phyloP scores from a whole-genome alignment of 1,284 basidiomycete species.

The Neolentinus lepideus region DNA sequence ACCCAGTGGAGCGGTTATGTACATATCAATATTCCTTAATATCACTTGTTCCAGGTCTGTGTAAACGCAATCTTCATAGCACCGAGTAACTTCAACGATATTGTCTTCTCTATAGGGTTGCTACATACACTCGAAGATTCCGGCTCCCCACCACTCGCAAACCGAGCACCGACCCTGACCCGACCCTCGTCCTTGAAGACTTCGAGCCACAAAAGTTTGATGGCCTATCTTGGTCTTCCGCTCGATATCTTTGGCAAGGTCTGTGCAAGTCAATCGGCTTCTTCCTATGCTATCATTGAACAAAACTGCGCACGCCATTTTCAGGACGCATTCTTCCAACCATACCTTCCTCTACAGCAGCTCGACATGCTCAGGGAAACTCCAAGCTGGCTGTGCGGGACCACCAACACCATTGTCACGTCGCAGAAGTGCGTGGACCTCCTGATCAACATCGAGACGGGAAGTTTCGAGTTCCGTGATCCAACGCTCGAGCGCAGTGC shows the following conservation, averaged over 20 bases:
- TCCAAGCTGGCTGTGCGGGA: constrained; percentile 83
- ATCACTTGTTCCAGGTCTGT: constrained; percentile 71
- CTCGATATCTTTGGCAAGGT: constrained; percentile 84
- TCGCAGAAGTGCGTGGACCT: constrained; percentile 91
- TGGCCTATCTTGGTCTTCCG: constrained; percentile 88
- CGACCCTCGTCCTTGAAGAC: constrained; percentile 80
- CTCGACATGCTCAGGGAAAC: constrained; percentile 82
- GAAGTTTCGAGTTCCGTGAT: constrained; percentile 80
- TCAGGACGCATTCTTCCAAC: constrained; percentile 93
- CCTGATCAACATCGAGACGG: constrained; percentile 86
- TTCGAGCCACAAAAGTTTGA: constrained; percentile 86
- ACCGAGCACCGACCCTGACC: constrained; percentile 58
- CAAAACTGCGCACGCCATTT: neutral
- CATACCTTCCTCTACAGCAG: constrained; percentile 95
- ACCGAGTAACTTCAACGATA: neutral
- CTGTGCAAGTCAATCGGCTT: neutral
- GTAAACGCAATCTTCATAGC: neutral
- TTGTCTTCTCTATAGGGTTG: constrained; percentile 41
- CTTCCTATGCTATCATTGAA: neutral
- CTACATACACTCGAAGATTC: constrained; percentile 87
- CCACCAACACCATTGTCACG: constrained; percentile 94
- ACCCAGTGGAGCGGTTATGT: constrained; percentile 94
- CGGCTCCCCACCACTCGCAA: constrained; percentile 82
- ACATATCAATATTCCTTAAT: constrained; percentile 96
- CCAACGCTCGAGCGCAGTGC: constrained; percentile 73